phyloP scores from a whole-genome alignment of 78 protist genomes.

The Pirum gemmata region DNA sequence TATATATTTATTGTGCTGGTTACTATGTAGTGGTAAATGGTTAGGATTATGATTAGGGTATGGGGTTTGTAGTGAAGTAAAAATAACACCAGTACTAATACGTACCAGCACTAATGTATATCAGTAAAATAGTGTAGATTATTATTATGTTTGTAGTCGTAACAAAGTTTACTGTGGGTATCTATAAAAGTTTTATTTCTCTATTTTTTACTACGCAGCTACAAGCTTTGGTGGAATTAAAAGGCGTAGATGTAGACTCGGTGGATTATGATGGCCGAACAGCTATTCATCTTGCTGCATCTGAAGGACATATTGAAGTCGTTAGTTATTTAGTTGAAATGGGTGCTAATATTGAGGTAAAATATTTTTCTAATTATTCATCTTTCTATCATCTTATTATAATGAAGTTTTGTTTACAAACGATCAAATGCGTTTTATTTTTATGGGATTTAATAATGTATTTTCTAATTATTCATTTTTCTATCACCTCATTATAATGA shows the following conservation, averaged over 20 bases:
- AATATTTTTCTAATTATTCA: background rate
- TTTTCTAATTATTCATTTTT: background rate
- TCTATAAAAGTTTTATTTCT: too few species aligned
- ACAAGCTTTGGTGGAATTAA: constrained; percentile 24
- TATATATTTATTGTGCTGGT: too few species aligned
- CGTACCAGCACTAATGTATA: too few species aligned
- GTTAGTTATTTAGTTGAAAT: background rate
- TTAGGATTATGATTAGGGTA: too few species aligned
- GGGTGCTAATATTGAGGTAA: background rate
- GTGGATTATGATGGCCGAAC: constrained; percentile 20
- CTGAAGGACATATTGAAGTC: constrained; percentile 17
- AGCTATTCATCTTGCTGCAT: constrained; percentile 32
- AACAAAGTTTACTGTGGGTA: too few species aligned
- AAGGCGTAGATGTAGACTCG: constrained; percentile 4
- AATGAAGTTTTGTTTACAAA: background rate
- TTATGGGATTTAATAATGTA: background rate
- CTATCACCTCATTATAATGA: too few species aligned
- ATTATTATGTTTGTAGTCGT: too few species aligned
- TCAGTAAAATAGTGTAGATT: too few species aligned
- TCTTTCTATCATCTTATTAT: too few species aligned
- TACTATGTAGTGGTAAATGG: too few species aligned
- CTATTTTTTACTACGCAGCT: constrained; percentile 1
- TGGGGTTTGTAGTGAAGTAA: too few species aligned
- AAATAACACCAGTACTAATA: too few species aligned
- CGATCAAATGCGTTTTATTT: background rate